These are phyloP conservation scores for Warburgia ugandensis DNA, from an alignment of 164 flowering plant species.

Conservation along the genomic window DNA sequence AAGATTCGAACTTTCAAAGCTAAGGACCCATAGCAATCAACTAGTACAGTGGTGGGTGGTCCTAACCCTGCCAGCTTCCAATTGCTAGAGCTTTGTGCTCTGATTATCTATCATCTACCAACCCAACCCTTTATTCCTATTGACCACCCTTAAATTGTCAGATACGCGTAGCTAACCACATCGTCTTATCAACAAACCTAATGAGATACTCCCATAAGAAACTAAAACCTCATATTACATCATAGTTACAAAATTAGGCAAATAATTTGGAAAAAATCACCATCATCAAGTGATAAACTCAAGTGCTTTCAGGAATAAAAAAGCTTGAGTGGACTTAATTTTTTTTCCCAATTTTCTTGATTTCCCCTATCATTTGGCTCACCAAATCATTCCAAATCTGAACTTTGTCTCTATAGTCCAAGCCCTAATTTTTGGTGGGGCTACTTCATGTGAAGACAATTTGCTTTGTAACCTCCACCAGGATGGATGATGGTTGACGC, in stretches of 20 bases:
- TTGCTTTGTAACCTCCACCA: too few relatives aligned
- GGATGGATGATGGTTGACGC: too few relatives aligned
- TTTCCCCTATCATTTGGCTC: too few relatives aligned
- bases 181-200: not conserved
- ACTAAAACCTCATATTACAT: too few relatives aligned
- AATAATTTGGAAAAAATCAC: too few relatives aligned
- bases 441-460: too few relatives aligned
- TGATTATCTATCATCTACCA: conserved; percentile 1
- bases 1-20: conserved; percentile 5
- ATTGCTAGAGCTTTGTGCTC: conserved; percentile 3
- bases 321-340: not conserved
- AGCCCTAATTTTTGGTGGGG: too few relatives aligned
- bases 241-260: too few relatives aligned
- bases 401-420: too few relatives aligned
- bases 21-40: conserved; percentile 11
- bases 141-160: conserved; percentile 1
- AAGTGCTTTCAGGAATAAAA: too few relatives aligned
- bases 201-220: not conserved
- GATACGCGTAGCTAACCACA: not conserved
- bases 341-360: conserved; percentile 1
- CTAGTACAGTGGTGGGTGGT: conserved; percentile 8
- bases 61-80: conserved; percentile 10
- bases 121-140: not conserved
- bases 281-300: too few relatives aligned
- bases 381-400: too few relatives aligned